A percentile compares a stretch with the other conserved stretches of the same genome.
Conservation (phyloP, 768 basidiomycete species). For the Panus rudis region DNA sequence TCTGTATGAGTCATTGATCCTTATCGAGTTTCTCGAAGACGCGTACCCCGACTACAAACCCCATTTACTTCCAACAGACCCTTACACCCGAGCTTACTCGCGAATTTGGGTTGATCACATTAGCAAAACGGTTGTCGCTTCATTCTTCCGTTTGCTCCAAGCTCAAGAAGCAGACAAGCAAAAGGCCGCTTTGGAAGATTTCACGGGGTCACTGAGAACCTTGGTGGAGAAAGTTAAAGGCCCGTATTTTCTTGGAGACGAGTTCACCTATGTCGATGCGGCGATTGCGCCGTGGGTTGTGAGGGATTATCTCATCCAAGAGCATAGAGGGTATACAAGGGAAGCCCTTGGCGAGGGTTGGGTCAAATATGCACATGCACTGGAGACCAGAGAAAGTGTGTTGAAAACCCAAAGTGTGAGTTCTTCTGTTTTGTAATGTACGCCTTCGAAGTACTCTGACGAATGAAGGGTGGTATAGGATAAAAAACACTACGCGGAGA, state of each 20-base stretch:
- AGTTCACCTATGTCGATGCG: conserved; percentile 43
- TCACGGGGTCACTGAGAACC: conserved; percentile 27
- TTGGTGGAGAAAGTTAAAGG: conserved; percentile 31
- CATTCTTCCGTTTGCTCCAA: conserved; percentile 33
- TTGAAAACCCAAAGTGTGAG: conserved; percentile 27
- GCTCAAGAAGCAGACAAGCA: conserved; percentile 28
- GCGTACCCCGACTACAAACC: conserved; percentile 37
- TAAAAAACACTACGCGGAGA: conserved; percentile 33
- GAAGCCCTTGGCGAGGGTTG: conserved; percentile 34
- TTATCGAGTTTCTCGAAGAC: conserved; percentile 60
- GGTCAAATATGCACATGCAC: conserved; percentile 32
- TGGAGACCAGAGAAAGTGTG: conserved; percentile 37
- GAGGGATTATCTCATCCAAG: conserved; percentile 36
- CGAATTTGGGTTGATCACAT: conserved; percentile 50
- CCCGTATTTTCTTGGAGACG: conserved; percentile 45
- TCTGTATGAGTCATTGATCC: conserved; percentile 51
- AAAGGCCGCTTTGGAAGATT: conserved; percentile 26
- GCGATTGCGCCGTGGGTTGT: conserved; percentile 47
- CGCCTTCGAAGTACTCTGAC: not conserved
- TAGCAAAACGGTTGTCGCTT: conserved; percentile 41
- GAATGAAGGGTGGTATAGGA: conserved; percentile 16
- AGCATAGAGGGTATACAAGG: conserved; percentile 38
- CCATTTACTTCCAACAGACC: conserved; percentile 39
- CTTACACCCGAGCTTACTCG: conserved; percentile 36
- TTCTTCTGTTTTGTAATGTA: not conserved